Evolutionary conservation across 805 yeast species (phyloP), one percentile per base, ranked within the genome.

Genomic region (Zygosaccharomyces lentus): DNA sequence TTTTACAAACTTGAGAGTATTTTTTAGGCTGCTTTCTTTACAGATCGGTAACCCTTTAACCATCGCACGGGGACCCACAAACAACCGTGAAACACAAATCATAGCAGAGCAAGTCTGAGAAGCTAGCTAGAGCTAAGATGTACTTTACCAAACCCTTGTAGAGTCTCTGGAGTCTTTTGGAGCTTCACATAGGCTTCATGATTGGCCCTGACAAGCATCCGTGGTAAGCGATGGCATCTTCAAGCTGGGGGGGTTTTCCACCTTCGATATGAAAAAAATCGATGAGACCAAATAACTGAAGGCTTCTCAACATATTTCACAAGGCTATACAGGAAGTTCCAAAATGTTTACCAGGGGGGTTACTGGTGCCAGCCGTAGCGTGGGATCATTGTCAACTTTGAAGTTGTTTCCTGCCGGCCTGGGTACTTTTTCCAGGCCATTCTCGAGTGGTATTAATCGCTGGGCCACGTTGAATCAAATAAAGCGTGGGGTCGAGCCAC

Each of bases 401-500:
- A 29, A 29, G 15, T 13, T 13, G 16, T 7, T 29, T n/a, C n/a
- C 32, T 5, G n/a, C 32, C n/a, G 32, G 13, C n/a, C 15, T 29
- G 13, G 15, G 4, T 16, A 3, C 15, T 21, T 27, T 27, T 38
- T 27, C 34, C 23, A 17, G 41, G 16, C 34, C 40, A 15, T 46
- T 49, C 37, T 49, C 53, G 4, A 42, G 50, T 19, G n/a, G 44
- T n/a, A 38, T 51, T 5, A 10, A 34, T 13, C 43, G 40, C 9
- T 61, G 55, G 60, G 91, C 89, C 30, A 84, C 95, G 0, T 71
- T 87, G 51, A 86, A 87, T 64, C 96, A 87, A 66, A 76, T 83
- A 46, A 80, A 80, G 58, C 76, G 80, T 58, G 93, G 93, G 9
- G 78, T 80, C 24, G 70, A 55, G 26, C 53, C 58, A 51, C 82